phyloP scores from a whole-genome alignment of 2,329 filamentous ascomycete genomes.

The Orbilia ellipsospora region DNA sequence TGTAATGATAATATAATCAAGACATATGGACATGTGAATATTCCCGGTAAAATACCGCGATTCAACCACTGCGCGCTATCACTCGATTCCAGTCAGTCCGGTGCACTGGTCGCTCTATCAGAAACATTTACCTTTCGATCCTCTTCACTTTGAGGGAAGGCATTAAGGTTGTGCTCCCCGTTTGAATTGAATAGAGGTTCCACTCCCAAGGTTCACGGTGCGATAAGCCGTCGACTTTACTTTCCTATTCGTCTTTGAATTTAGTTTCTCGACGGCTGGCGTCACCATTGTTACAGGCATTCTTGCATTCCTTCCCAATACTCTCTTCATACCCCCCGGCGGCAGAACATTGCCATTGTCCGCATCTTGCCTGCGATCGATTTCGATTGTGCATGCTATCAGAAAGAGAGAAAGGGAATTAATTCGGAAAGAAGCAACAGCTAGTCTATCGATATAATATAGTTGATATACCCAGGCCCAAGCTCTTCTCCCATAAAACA shows the following conservation, averaged over 20 bases:
- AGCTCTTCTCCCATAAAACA: not conserved
- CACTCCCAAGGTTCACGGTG: slow-evolving; percentile 55
- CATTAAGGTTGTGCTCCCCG: slow-evolving; percentile 24
- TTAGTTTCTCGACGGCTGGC: slow-evolving; percentile 3
- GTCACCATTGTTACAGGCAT: slow-evolving; percentile 31
- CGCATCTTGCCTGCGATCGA: too few relatives aligned
- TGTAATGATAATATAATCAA: too few relatives aligned
- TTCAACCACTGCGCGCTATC: too few relatives aligned
- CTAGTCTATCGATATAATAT: too few relatives aligned
- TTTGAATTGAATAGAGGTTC: slow-evolving; percentile 38
- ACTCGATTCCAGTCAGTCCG: too few relatives aligned
- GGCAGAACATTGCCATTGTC: too few relatives aligned
- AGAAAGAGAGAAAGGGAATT: too few relatives aligned
- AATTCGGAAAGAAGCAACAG: too few relatives aligned
- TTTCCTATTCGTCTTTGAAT: slow-evolving; percentile 39
- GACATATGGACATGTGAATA: too few relatives aligned
- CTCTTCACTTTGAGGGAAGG: slow-evolving; percentile 13
- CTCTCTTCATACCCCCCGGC: not conserved
- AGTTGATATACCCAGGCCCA: too few relatives aligned
- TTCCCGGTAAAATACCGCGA: too few relatives aligned
- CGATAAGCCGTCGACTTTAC: slow-evolving; percentile 48
- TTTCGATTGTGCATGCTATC: too few relatives aligned
- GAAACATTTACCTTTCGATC: slow-evolving; percentile 14
- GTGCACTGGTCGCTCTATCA: slow-evolving; percentile 8
- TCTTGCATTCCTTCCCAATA: slow-evolving; percentile 15